Evolutionary conservation across 2,329 filamentous ascomycete genomes (phyloP).

Genomic region (Taxawa tesnikishii): DNA sequence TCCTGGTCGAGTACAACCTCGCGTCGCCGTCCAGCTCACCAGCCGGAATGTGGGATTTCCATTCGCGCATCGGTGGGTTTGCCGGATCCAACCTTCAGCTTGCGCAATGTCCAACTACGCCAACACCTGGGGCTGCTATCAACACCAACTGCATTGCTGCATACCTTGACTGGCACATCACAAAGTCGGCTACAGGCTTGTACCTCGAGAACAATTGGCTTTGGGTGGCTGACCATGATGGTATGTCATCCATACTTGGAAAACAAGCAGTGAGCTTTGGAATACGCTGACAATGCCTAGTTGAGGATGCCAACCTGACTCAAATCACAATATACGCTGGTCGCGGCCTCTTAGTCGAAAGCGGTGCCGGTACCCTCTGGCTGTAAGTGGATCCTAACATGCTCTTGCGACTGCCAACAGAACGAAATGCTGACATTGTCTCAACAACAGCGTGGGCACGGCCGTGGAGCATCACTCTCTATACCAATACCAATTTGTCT

Average conservation of each 20-base stretch:
- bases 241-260: background rate
- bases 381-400: too few relatives aligned
- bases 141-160: conserved; percentile 18
- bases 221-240: conserved; percentile 42
- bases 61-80: conserved; percentile 23
- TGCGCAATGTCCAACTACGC: conserved; percentile 36
- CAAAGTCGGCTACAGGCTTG: conserved; percentile 26
- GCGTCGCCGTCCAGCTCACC: conserved; percentile 32
- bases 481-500: conserved; percentile 41
- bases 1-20: conserved; percentile 40
- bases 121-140: conserved; percentile 21
- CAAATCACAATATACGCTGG: conserved; percentile 31
- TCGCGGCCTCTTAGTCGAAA: conserved; percentile 31
- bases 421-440: background rate
- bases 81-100: conserved; percentile 16
- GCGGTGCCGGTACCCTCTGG: conserved; percentile 31
- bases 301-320: conserved; percentile 29
- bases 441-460: conserved; percentile 24
- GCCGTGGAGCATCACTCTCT: conserved; percentile 41
- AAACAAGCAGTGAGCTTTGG: too few relatives aligned
- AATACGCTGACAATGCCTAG: too few relatives aligned
- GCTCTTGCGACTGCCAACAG: too few relatives aligned
- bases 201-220: conserved; percentile 45
- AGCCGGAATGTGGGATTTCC: conserved; percentile 29
- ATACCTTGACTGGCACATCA: conserved; percentile 36